These are phyloP conservation scores for Aspergillus eucalypticola DNA, from an alignment of 2,329 filamentous ascomycete genomes.

Conservation along the genomic window DNA sequence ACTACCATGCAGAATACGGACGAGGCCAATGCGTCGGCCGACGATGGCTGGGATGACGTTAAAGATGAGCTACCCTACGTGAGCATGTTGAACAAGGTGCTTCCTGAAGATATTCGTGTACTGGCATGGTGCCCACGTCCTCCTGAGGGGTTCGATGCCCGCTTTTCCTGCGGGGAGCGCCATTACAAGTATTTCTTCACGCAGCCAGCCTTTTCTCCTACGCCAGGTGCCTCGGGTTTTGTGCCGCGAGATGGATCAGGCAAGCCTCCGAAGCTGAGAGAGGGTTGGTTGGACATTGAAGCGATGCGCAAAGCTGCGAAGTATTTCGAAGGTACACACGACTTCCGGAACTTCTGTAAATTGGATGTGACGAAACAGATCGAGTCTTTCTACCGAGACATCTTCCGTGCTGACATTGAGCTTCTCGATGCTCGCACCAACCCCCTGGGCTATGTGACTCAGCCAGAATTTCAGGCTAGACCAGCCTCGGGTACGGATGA, in stretches of 20 bases:
- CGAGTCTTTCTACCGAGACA: conserved; percentile 73
- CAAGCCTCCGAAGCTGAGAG: conserved; percentile 43
- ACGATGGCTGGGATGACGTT: conserved; percentile 62
- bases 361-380: conserved; percentile 88
- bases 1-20: conserved; percentile 19
- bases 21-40: conserved; percentile 36
- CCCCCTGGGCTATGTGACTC: conserved; percentile 58
- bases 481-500: conserved; percentile 18
- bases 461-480: conserved; percentile 47
- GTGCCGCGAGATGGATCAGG: conserved; percentile 34
- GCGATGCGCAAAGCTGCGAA: conserved; percentile 83
- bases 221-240: conserved; percentile 57
- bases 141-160: conserved; percentile 78
- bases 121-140: conserved; percentile 90
- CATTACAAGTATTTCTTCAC: conserved; percentile 98
- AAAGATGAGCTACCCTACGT: conserved; percentile 82
- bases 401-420: conserved; percentile 79
- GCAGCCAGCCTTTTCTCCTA: conserved; percentile 78
- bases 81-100: conserved; percentile 77
- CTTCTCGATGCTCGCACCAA: conserved; percentile 59
- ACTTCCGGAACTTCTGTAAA: conserved; percentile 98
- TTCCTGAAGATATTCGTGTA: conserved; percentile 85
- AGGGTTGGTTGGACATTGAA: conserved; percentile 83
- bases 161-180: conserved; percentile 88
- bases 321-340: conserved; percentile 77